Conservation (phyloP, 306 rosid species). For the Hippophae gyantsensis region DNA sequence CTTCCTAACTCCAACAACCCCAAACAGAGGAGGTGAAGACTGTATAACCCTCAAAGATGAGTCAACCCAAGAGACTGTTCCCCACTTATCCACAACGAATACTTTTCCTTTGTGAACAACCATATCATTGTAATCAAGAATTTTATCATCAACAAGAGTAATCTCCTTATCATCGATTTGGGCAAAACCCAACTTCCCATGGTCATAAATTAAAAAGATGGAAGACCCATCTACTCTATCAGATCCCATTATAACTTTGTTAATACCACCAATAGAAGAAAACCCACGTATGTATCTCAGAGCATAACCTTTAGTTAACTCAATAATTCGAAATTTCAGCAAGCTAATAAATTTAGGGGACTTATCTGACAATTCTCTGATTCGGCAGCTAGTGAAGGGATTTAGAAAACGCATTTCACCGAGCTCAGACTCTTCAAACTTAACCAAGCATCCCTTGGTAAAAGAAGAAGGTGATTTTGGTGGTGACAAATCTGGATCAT, state of each 20-base stretch:
- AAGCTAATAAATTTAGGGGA: conserved; percentile 5
- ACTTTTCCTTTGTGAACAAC: conserved; percentile 38
- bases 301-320: conserved; percentile 14
- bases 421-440: conserved; percentile 19
- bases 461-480: neutral
- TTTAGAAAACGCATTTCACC: conserved; percentile 18
- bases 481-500: neutral
- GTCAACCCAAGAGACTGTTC: conserved; percentile 53
- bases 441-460: conserved; percentile 15
- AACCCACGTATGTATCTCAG: neutral
- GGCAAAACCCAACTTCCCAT: conserved; percentile 43
- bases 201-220: conserved; percentile 25
- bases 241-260: conserved; percentile 41
- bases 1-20: conserved; percentile 42
- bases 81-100: conserved; percentile 59
- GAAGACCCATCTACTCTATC: conserved; percentile 12
- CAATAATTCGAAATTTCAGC: conserved; percentile 13
- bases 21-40: conserved; percentile 48
- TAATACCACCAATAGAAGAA: conserved; percentile 10
- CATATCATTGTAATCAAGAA: conserved; percentile 46
- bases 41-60: conserved; percentile 32
- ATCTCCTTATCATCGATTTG: conserved; percentile 31
- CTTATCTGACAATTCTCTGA: neutral
- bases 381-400: conserved; percentile 11
- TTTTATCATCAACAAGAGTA: conserved; percentile 31